Conservation (phyloP, 106 monocot genomes). For the Chionographis japonica region DNA sequence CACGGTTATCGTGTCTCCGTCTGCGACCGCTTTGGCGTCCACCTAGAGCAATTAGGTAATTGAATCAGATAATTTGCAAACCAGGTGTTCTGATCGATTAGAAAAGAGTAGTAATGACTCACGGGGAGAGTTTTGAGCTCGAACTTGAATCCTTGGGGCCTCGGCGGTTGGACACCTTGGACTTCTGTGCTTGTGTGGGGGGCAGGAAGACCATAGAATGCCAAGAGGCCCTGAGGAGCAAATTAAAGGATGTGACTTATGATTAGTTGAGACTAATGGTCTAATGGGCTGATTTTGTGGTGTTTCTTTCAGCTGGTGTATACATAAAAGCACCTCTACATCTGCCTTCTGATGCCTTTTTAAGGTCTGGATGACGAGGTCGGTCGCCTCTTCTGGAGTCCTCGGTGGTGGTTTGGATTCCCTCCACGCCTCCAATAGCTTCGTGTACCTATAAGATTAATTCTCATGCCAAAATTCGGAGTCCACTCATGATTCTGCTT, state of each 20-base stretch:
- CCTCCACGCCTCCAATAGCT: constrained; percentile 72
- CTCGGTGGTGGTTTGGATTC: constrained; percentile 71
- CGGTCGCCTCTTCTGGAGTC: constrained; percentile 61
- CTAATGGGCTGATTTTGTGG: neutral
- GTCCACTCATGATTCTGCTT: no score
- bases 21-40: constrained; percentile 60
- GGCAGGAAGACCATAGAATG: constrained; percentile 69
- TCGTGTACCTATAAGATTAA: constrained; percentile 50
- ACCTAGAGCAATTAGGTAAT: constrained; percentile 36
- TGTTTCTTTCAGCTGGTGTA: neutral
- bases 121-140: constrained; percentile 86
- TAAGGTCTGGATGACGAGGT: constrained; percentile 66
- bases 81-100: neutral
- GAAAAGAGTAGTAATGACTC: constrained; percentile 4
- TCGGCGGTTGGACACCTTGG: constrained; percentile 12
- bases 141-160: constrained; percentile 56
- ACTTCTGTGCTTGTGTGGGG: constrained; percentile 13
- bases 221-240: constrained; percentile 58
- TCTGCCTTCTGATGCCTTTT: constrained; percentile 84
- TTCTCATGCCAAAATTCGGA: neutral
- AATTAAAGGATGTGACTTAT: neutral
- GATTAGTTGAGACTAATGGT: no score
- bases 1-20: constrained; percentile 86
- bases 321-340: constrained; percentile 49
- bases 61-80: neutral